phyloP scores from a whole-genome alignment of 1,284 basidiomycete species.

The Ceratobasidium sp. region DNA sequence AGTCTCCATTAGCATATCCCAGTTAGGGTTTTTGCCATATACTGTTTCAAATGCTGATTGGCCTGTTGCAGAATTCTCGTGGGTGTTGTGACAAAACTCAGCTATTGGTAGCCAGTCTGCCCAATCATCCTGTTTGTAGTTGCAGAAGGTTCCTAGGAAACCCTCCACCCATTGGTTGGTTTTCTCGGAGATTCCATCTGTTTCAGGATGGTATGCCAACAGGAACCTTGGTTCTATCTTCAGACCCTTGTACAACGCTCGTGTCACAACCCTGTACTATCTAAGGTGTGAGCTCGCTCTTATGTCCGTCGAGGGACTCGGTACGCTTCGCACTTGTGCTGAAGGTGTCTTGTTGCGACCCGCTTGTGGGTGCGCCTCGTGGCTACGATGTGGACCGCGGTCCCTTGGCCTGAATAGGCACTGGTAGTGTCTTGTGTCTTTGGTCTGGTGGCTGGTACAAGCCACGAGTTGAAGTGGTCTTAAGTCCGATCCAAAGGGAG shows the following conservation, averaged over 20 bases:
- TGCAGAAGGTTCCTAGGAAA: slow-evolving; percentile 50
- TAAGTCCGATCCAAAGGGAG: too few relatives aligned
- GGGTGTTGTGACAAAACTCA: slow-evolving; percentile 42
- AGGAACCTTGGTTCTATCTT: slow-evolving; percentile 55
- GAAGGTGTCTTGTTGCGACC: too few relatives aligned
- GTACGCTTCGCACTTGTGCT: too few relatives aligned
- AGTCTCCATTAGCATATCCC: not conserved
- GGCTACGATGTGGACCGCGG: too few relatives aligned
- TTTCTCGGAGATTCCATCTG: slow-evolving; percentile 48
- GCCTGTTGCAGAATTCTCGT: slow-evolving; percentile 16
- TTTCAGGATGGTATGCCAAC: slow-evolving; percentile 55
- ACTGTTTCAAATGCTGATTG: slow-evolving; percentile 28
- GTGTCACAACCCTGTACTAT: not conserved
- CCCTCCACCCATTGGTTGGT: not conserved
- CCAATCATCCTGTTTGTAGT: slow-evolving; percentile 40
- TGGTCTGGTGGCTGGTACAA: too few relatives aligned
- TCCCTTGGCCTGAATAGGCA: too few relatives aligned
- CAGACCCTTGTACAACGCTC: slow-evolving; percentile 53
- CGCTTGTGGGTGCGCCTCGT: too few relatives aligned
- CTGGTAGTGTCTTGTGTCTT: too few relatives aligned
- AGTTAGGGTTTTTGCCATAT: slow-evolving; percentile 25
- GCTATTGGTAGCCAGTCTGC: slow-evolving; percentile 25
- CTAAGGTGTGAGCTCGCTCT: too few relatives aligned
- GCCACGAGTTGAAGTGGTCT: too few relatives aligned
- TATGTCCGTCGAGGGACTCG: too few relatives aligned